These are phyloP conservation scores for Mortierella sp. DNA, from an alignment of 371 early-diverging fungal genomes.

Conservation along the genomic window DNA sequence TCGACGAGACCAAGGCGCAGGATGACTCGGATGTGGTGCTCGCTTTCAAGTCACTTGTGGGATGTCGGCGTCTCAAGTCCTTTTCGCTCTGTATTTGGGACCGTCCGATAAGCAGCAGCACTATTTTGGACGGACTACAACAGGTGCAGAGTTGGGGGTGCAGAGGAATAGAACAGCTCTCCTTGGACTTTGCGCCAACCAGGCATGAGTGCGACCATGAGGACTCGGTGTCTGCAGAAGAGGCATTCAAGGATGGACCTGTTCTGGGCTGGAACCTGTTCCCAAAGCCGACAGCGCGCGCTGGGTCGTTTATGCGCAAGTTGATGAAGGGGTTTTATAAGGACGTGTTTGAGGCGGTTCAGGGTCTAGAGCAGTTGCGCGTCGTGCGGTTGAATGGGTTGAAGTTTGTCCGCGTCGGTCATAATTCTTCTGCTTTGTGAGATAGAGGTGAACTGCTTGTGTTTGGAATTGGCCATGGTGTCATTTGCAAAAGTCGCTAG, in stretches of 20 bases:
- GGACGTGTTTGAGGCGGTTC: not conserved
- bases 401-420: not conserved
- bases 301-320: not conserved
- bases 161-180: not conserved
- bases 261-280: not conserved
- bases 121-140: not conserved
- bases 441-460: no score
- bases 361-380: not conserved
- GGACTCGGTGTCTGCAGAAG: not conserved
- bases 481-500: no score
- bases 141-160: not conserved
- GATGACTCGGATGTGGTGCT: not conserved
- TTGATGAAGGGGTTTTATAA: not conserved
- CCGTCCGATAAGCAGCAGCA: not conserved
- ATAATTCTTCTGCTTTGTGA: no score
- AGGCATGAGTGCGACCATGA: not conserved
- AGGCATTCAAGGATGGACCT: not conserved
- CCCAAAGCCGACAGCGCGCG: not conserved
- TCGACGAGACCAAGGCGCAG: not conserved
- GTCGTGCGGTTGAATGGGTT: not conserved
- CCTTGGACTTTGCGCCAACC: not conserved
- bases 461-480: no score
- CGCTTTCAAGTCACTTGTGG: not conserved
- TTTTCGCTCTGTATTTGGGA: not conserved
- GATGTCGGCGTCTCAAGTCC: not conserved